These are phyloP conservation scores for Paraphoma sp. DNA, from an alignment of 2,329 filamentous ascomycete genomes.

Conservation along the genomic window DNA sequence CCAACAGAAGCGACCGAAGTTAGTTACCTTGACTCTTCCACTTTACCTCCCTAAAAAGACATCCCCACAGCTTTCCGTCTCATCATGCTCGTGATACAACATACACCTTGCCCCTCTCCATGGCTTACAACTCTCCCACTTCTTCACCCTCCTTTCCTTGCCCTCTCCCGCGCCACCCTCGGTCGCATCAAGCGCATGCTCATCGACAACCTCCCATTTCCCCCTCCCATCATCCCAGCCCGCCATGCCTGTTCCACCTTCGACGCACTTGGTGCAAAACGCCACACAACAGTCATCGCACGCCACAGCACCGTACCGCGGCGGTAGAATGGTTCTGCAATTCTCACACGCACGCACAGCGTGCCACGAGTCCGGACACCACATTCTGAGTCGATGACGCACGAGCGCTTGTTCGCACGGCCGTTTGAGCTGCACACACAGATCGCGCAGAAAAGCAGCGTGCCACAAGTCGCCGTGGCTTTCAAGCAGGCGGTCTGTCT, in stretches of 20 bases:
- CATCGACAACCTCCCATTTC: slow-evolving; percentile 15
- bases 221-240: slow-evolving; percentile 39
- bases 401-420: slow-evolving; percentile 51
- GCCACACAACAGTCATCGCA: slow-evolving; percentile 52
- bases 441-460: slow-evolving; percentile 55
- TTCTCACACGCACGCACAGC: slow-evolving; percentile 46
- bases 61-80: slow-evolving; percentile 45
- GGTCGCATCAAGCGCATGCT: slow-evolving; percentile 4
- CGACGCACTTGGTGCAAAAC: slow-evolving; percentile 51
- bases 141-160: slow-evolving; percentile 31
- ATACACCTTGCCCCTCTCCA: slow-evolving; percentile 45
- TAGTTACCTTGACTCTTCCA: too few relatives aligned
- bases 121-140: slow-evolving; percentile 47
- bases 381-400: slow-evolving; percentile 51
- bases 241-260: slow-evolving; percentile 38
- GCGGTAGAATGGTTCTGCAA: slow-evolving; percentile 49
- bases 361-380: slow-evolving; percentile 45
- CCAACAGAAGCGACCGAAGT: too few relatives aligned
- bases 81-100: slow-evolving; percentile 48
- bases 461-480: slow-evolving; percentile 58
- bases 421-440: slow-evolving; percentile 55
- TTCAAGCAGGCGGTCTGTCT: slow-evolving; percentile 57
- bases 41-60: slow-evolving; percentile 36
- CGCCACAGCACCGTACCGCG: slow-evolving; percentile 42
- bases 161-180: slow-evolving; percentile 26